A percentile compares a stretch with the other conserved stretches of the same genome.
phyloP scores from a whole-genome alignment of 2,329 filamentous ascomycete genomes.

The Blastomyces percursus region DNA sequence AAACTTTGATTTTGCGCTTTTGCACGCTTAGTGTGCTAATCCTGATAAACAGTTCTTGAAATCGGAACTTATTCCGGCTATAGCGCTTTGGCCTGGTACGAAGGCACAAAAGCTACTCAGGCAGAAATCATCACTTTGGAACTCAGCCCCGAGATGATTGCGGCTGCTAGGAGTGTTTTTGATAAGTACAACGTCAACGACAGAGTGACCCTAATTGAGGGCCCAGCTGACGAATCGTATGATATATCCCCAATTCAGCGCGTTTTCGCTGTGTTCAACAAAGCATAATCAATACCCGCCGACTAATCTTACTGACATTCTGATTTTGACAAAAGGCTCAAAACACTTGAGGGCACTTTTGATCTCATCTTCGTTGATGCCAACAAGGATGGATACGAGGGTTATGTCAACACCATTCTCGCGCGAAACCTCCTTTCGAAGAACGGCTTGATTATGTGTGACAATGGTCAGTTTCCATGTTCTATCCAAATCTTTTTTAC shows the following conservation, averaged over 20 bases:
- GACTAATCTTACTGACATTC: not conserved
- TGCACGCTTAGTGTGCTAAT: not conserved
- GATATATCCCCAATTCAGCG: not conserved
- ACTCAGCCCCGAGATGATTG: slow-evolving; percentile 1
- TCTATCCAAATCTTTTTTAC: not conserved
- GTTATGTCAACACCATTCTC: not conserved
- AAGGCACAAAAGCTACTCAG: not conserved
- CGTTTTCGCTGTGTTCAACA: not conserved
- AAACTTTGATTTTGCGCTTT: not conserved
- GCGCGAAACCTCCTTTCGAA: not conserved
- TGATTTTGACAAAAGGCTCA: not conserved
- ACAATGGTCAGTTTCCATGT: not conserved
- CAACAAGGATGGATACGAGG: not conserved
- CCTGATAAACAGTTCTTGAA: not conserved
- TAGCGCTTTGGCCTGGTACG: not conserved
- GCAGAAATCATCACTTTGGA: slow-evolving; percentile 1
- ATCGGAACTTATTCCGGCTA: not conserved
- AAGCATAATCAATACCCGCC: not conserved
- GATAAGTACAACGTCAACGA: not conserved
- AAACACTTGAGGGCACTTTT: not conserved
- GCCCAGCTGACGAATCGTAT: not conserved
- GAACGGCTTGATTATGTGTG: not conserved
- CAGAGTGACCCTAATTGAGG: not conserved
- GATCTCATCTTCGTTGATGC: slow-evolving; percentile 1
- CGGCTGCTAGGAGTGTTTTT: not conserved